Conservation (phyloP, 139 green algal genomes). For the Coelastrella sp. region DNA sequence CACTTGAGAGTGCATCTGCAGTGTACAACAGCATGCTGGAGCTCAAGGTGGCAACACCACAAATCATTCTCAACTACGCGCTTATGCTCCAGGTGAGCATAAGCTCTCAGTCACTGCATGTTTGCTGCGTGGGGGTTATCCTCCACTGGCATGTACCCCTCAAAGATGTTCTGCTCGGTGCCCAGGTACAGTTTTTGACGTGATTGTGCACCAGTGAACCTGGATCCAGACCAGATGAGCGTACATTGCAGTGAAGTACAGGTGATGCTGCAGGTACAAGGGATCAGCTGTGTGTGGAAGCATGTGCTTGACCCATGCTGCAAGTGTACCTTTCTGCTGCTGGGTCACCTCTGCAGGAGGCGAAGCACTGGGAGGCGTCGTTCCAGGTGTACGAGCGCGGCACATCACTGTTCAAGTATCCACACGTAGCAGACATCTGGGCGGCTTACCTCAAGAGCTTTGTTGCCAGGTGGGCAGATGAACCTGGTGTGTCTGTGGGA, state of each 20-base stretch:
- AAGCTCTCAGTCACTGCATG: neutral
- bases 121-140: too few relatives aligned
- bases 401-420: conserved; percentile 96
- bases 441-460: conserved; percentile 93
- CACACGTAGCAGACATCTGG: conserved; percentile 97
- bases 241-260: too few relatives aligned
- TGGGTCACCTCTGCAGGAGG: conserved; percentile 68
- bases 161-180: too few relatives aligned
- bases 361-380: conserved; percentile 94
- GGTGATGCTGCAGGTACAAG: neutral
- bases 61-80: conserved; percentile 97
- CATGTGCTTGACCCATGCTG: too few relatives aligned
- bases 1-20: conserved; percentile 75
- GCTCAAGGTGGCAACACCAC: conserved; percentile 93
- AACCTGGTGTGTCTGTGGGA: conserved; percentile 24
- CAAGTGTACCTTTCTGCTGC: neutral
- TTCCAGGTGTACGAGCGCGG: conserved; percentile 97
- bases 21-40: conserved; percentile 95
- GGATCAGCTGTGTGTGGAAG: neutral
- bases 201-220: too few relatives aligned
- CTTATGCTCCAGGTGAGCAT: conserved; percentile 74
- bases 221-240: too few relatives aligned
- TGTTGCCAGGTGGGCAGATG: conserved; percentile 58
- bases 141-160: too few relatives aligned
- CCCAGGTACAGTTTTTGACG: too few relatives aligned